Conservation (phyloP, 2,329 filamentous ascomycete species). For the Talaromyces sp. region DNA sequence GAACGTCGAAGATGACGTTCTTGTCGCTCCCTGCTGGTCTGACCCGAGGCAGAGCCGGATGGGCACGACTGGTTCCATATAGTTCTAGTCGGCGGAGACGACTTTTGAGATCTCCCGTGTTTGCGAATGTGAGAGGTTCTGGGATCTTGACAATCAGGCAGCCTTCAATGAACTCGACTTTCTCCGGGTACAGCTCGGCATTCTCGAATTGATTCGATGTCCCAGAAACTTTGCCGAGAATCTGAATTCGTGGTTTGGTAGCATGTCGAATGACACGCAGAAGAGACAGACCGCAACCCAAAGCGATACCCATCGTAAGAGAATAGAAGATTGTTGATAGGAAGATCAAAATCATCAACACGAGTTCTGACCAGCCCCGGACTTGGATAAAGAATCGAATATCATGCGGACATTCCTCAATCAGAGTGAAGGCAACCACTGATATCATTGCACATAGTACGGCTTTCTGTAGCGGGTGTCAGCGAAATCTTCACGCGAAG, state of each 20-base stretch:
- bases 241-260: slow-evolving; percentile 91
- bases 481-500: slow-evolving; percentile 1
- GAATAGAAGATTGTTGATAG: slow-evolving; percentile 92
- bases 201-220: slow-evolving; percentile 76
- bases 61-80: slow-evolving; percentile 78
- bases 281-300: slow-evolving; percentile 86
- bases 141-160: slow-evolving; percentile 96
- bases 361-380: slow-evolving; percentile 76
- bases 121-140: slow-evolving; percentile 92
- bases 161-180: slow-evolving; percentile 83
- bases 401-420: slow-evolving; percentile 93
- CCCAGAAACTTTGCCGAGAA: slow-evolving; percentile 80
- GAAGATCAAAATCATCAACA: slow-evolving; percentile 86
- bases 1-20: slow-evolving; percentile 94
- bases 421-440: slow-evolving; percentile 87
- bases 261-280: slow-evolving; percentile 85
- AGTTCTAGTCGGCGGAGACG: slow-evolving; percentile 77
- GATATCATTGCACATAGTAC: slow-evolving; percentile 91
- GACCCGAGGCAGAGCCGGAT: slow-evolving; percentile 79
- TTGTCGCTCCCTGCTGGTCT: slow-evolving; percentile 74
- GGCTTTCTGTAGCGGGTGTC: slow-evolving; percentile 60
- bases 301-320: slow-evolving; percentile 84
- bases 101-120: slow-evolving; percentile 86
- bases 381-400: slow-evolving; percentile 84
- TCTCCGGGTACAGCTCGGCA: slow-evolving; percentile 65